Evolutionary conservation across 2,329 filamentous ascomycete species (phyloP).

Genomic region (Penicillium thymicola): DNA sequence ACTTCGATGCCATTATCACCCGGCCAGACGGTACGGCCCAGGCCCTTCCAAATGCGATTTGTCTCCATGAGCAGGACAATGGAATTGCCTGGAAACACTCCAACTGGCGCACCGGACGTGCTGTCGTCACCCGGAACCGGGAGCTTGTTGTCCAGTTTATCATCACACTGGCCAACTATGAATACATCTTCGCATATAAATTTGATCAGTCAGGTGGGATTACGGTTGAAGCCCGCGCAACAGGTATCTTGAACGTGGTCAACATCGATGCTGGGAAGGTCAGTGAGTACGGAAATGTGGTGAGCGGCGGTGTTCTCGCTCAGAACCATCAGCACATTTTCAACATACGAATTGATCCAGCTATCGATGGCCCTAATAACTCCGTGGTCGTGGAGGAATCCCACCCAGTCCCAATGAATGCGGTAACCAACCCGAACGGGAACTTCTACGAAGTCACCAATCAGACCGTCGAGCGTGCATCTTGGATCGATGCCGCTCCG

Average conservation of each 20-base stretch:
- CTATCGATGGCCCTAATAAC: slow-evolving; percentile 56
- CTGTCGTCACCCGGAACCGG: slow-evolving; percentile 58
- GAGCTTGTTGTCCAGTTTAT: slow-evolving; percentile 64
- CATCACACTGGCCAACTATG: slow-evolving; percentile 58
- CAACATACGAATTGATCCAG: slow-evolving; percentile 61
- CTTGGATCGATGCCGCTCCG: slow-evolving; percentile 47
- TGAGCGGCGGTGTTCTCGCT: slow-evolving; percentile 64
- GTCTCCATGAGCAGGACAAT: slow-evolving; percentile 64
- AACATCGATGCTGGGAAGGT: slow-evolving; percentile 59
- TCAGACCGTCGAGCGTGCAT: slow-evolving; percentile 47
- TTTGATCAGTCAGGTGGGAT: slow-evolving; percentile 58
- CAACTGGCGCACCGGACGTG: slow-evolving; percentile 62
- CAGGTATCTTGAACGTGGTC: slow-evolving; percentile 63
- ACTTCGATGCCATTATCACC: slow-evolving; percentile 58
- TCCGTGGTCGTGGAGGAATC: slow-evolving; percentile 56
- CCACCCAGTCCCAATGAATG: slow-evolving; percentile 55
- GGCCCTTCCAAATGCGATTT: slow-evolving; percentile 60
- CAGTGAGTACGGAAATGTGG: slow-evolving; percentile 63
- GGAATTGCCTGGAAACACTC: slow-evolving; percentile 68
- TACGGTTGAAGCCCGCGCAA: slow-evolving; percentile 64
- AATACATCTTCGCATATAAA: slow-evolving; percentile 50
- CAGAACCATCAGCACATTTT: slow-evolving; percentile 74
- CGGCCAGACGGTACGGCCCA: slow-evolving; percentile 54
- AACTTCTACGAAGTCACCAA: slow-evolving; percentile 50
- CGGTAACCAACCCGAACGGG: slow-evolving; percentile 51